Evolutionary conservation across 768 basidiomycete species (phyloP).

Genomic region (Xerocomellus amylosporus): DNA sequence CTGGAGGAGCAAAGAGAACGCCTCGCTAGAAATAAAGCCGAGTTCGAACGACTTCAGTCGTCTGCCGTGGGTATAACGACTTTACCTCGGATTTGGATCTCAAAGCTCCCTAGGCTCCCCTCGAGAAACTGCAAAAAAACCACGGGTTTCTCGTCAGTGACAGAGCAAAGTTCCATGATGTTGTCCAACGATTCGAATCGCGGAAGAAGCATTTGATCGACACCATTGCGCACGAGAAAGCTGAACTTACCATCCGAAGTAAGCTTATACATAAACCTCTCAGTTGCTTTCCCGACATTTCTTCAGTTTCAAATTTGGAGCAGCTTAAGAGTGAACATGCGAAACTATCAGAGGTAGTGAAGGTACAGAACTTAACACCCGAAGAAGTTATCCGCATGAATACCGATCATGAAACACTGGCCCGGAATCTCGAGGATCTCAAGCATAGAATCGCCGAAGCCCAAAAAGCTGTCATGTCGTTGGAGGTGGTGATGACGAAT

Average conservation of each 20-base stretch:
- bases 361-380: slow-evolving; percentile 83
- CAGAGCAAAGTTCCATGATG: slow-evolving; percentile 74
- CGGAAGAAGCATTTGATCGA: slow-evolving; percentile 67
- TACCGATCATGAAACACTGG: slow-evolving; percentile 77
- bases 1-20: slow-evolving; percentile 55
- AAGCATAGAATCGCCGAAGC: slow-evolving; percentile 73
- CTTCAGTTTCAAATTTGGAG: slow-evolving; percentile 58
- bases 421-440: slow-evolving; percentile 71
- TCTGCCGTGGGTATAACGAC: slow-evolving; percentile 48
- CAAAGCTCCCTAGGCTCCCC: slow-evolving; percentile 47
- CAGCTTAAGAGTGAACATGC: slow-evolving; percentile 63
- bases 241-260: slow-evolving; percentile 59
- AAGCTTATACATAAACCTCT: slow-evolving; percentile 15
- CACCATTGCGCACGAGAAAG: slow-evolving; percentile 63
- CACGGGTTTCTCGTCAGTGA: slow-evolving; percentile 68
- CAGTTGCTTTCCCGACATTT: background rate
- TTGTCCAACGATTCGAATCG: slow-evolving; percentile 65
- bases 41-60: slow-evolving; percentile 56
- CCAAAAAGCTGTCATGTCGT: slow-evolving; percentile 65
- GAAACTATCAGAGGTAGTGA: slow-evolving; percentile 63
- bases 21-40: slow-evolving; percentile 46
- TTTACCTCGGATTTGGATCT: background rate
- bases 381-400: slow-evolving; percentile 93
- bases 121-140: slow-evolving; percentile 59
- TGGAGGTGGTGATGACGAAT: slow-evolving; percentile 82